phyloP scores from a whole-genome alignment of 768 basidiomycete genomes.

The Mycena belliarum region DNA sequence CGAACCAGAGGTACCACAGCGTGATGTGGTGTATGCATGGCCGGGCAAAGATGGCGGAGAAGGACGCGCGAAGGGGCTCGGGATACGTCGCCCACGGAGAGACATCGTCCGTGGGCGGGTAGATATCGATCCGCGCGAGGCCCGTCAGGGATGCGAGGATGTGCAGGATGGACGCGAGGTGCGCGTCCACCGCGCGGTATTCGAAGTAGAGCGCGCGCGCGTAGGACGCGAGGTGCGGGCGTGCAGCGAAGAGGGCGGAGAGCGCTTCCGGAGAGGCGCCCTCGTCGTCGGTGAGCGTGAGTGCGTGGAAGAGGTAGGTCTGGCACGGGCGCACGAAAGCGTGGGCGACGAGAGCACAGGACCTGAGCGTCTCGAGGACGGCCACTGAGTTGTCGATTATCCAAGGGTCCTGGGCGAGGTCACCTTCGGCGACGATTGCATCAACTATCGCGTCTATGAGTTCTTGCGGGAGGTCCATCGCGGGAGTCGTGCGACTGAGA shows the following conservation, averaged over 20 bases:
- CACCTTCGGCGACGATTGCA: not conserved
- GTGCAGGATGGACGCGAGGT: not conserved
- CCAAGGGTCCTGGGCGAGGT: slow-evolving; percentile 11
- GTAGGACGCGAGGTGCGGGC: slow-evolving; percentile 10
- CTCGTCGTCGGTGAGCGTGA: slow-evolving; percentile 5
- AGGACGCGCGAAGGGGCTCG: not conserved
- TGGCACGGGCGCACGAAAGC: slow-evolving; percentile 15
- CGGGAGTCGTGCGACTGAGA: too few relatives aligned
- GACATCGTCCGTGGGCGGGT: not conserved
- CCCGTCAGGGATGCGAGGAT: slow-evolving; percentile 1
- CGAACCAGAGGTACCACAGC: slow-evolving; percentile 9
- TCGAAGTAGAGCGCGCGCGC: slow-evolving; percentile 11
- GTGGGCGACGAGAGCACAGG: slow-evolving; percentile 12
- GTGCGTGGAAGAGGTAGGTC: slow-evolving; percentile 13
- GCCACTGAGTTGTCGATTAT: not conserved
- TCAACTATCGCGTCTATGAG: slow-evolving; percentile 16
- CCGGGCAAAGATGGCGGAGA: not conserved
- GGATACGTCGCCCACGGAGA: not conserved
- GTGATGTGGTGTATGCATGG: slow-evolving; percentile 12
- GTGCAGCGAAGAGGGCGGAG: not conserved
- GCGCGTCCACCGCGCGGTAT: not conserved
- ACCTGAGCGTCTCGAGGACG: slow-evolving; percentile 4
- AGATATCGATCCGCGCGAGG: slow-evolving; percentile 11
- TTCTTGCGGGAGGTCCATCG: slow-evolving; percentile 14
- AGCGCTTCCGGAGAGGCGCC: not conserved